Conservation (phyloP, 257 asterid genomes). For the Galeopsis tetrahit region DNA sequence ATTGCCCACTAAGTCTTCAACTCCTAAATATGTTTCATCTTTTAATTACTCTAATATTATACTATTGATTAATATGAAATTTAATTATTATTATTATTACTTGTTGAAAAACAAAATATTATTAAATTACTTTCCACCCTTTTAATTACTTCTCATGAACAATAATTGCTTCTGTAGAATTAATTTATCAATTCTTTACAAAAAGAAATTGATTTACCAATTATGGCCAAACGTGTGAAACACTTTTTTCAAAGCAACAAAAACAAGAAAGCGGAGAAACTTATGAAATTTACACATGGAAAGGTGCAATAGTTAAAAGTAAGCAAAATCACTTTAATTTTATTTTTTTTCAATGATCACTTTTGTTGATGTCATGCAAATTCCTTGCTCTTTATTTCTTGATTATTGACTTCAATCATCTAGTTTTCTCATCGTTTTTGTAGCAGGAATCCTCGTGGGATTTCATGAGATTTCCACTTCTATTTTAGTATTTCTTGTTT, state of each 20-base stretch:
- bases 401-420: constrained; percentile 32
- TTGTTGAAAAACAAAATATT: background rate
- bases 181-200: background rate
- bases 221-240: constrained; percentile 30
- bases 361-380: constrained; percentile 41
- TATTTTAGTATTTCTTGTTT: background rate
- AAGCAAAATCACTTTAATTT: constrained; percentile 26
- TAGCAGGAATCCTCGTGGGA: background rate
- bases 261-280: constrained; percentile 29
- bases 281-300: constrained; percentile 29
- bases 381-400: constrained; percentile 38
- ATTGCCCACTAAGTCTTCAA: constrained; percentile 22
- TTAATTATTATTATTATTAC: background rate
- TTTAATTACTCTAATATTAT: background rate
- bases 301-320: constrained; percentile 30
- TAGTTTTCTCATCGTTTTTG: background rate
- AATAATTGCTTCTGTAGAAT: constrained; percentile 20
- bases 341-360: constrained; percentile 22
- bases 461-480: background rate
- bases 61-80: background rate
- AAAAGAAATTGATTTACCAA: background rate
- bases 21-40: background rate
- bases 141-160: background rate
- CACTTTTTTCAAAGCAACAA: constrained; percentile 25
- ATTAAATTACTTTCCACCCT: background rate